phyloP scores from a whole-genome alignment of 139 green algal genomes.

The Astrephomene gubernaculifera region DNA sequence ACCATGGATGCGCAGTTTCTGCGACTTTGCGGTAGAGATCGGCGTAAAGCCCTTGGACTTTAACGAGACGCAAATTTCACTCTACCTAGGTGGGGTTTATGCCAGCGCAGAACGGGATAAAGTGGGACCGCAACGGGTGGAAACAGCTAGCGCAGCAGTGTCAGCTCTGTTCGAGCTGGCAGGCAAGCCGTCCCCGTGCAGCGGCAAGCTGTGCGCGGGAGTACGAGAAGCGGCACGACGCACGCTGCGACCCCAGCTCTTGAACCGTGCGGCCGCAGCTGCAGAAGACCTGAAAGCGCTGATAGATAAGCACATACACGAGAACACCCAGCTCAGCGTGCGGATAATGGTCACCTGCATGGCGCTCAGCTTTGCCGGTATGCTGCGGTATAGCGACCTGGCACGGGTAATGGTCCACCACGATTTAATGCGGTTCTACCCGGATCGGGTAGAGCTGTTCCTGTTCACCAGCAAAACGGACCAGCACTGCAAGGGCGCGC shows the following conservation, averaged over 20 bases:
- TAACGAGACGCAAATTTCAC: background rate
- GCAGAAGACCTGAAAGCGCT: background rate
- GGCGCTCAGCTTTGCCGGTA: background rate
- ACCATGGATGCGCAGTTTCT: background rate
- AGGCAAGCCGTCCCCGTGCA: background rate
- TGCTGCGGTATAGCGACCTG: conserved; percentile 9
- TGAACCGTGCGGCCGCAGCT: background rate
- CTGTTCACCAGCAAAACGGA: background rate
- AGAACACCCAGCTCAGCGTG: background rate
- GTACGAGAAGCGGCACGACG: background rate
- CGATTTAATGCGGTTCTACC: background rate
- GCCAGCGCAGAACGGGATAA: too few species aligned
- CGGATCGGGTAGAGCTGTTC: background rate
- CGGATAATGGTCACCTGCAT: background rate
- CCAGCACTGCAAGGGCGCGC: background rate
- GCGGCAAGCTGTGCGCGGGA: too few species aligned
- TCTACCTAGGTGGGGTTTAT: background rate
- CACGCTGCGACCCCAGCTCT: background rate
- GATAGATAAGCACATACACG: background rate
- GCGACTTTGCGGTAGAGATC: background rate
- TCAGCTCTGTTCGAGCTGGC: background rate
- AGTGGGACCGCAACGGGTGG: background rate
- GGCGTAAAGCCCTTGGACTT: background rate
- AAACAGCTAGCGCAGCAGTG: background rate
- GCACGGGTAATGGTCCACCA: background rate